A percentile compares a stretch with the other conserved stretches of the same genome.
phyloP scores from a whole-genome alignment of 345 rosid species.

The Draba incana region DNA sequence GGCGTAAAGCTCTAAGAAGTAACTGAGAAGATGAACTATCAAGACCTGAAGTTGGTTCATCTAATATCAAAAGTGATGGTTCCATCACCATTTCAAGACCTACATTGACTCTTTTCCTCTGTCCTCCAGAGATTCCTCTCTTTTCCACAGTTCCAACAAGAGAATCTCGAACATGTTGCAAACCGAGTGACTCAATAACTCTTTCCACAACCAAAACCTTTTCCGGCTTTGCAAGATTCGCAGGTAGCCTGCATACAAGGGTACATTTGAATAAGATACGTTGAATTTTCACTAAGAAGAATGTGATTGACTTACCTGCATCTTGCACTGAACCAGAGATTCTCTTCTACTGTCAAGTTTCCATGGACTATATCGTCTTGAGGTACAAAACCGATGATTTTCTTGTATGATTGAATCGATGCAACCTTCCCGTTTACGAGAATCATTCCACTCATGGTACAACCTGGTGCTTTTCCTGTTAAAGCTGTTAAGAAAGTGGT shows the following conservation, averaged over 20 bases:
- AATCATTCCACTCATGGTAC: conserved; percentile 70
- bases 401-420: conserved; percentile 85
- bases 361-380: conserved; percentile 99
- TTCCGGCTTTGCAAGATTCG: conserved; percentile 74
- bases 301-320: conserved; percentile 68
- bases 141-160: conserved; percentile 95
- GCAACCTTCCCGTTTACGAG: conserved; percentile 84
- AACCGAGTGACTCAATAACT: conserved; percentile 86
- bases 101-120: conserved; percentile 96
- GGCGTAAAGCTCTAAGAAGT: conserved; percentile 92
- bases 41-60: conserved; percentile 98
- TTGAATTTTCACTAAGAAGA: background rate
- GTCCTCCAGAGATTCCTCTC: conserved; percentile 99
- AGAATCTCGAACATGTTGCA: conserved; percentile 83
- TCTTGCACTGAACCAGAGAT: conserved; percentile 98
- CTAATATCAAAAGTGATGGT: conserved; percentile 96
- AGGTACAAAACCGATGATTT: conserved; percentile 92
- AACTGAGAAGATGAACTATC: conserved; percentile 97
- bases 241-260: conserved; percentile 59
- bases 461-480: conserved; percentile 85
- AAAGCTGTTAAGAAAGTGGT: conserved; percentile 95
- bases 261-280: background rate
- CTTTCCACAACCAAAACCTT: conserved; percentile 93
- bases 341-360: conserved; percentile 94
- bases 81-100: conserved; percentile 99